A percentile compares a stretch with the other conserved stretches of the same genome.
Conservation (phyloP, 2,329 filamentous ascomycete species). For the Botryotinia globosa region DNA sequence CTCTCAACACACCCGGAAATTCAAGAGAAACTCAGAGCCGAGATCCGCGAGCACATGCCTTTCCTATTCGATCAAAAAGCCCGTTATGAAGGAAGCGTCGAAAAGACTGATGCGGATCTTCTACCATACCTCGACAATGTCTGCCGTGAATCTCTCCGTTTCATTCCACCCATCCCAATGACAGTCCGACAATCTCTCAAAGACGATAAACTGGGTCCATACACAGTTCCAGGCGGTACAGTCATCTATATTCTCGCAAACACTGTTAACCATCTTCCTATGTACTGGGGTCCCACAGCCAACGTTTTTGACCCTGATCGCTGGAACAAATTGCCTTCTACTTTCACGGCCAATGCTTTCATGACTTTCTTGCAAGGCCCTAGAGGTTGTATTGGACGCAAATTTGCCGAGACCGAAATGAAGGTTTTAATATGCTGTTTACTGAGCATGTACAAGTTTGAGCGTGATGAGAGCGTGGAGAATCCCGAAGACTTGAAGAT, state of each 20-base stretch:
- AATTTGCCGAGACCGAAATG: slow-evolving; percentile 41
- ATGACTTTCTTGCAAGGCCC: slow-evolving; percentile 37
- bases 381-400: slow-evolving; percentile 38
- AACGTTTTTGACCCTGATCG: slow-evolving; percentile 45
- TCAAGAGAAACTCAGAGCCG: not conserved
- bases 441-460: slow-evolving; percentile 40
- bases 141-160: slow-evolving; percentile 47
- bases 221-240: slow-evolving; percentile 44
- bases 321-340: slow-evolving; percentile 42
- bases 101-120: slow-evolving; percentile 41
- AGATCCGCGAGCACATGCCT: slow-evolving; percentile 14
- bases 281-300: slow-evolving; percentile 44
- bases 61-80: slow-evolving; percentile 40
- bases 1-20: slow-evolving; percentile 40
- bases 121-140: slow-evolving; percentile 47
- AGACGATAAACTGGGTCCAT: slow-evolving; percentile 43
- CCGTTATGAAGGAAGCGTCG: slow-evolving; percentile 37
- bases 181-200: slow-evolving; percentile 40
- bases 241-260: slow-evolving; percentile 45
- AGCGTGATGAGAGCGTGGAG: slow-evolving; percentile 39
- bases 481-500: slow-evolving; percentile 49
- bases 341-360: slow-evolving; percentile 35
- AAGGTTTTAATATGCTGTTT: slow-evolving; percentile 39
- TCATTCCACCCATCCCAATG: slow-evolving; percentile 43
- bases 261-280: slow-evolving; percentile 42